phyloP scores from a whole-genome alignment of 2,329 filamentous ascomycete species.

The Pezicula rhizophila region DNA sequence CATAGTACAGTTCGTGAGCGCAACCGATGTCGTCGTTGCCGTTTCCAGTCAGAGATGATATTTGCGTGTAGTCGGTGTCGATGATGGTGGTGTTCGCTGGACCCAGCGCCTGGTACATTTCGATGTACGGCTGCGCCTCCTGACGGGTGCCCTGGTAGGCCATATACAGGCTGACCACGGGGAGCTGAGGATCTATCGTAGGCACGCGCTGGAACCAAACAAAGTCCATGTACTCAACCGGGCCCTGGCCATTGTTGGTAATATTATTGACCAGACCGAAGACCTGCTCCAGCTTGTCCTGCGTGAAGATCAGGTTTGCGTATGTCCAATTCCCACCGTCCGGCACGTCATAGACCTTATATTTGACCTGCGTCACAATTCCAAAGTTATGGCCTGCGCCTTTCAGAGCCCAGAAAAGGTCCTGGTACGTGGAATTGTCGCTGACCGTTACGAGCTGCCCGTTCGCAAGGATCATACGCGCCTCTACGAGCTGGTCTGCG shows the following conservation, averaged over 20 bases:
- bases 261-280: conserved; percentile 24
- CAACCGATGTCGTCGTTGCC: background rate
- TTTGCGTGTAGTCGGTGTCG: background rate
- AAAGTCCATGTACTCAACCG: conserved; percentile 39
- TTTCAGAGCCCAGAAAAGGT: conserved; percentile 38
- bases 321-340: conserved; percentile 5
- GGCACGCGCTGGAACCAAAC: conserved; percentile 37
- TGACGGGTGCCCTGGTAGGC: too few species aligned
- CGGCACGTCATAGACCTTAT: conserved; percentile 18
- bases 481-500: conserved; percentile 37
- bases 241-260: background rate
- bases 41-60: background rate
- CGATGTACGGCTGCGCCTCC: too few species aligned
- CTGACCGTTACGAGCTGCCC: conserved; percentile 41
- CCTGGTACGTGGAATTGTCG: conserved; percentile 31
- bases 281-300: conserved; percentile 21
- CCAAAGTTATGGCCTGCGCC: conserved; percentile 32
- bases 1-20: background rate
- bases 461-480: conserved; percentile 37
- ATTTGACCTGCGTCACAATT: conserved; percentile 33
- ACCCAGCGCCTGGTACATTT: too few species aligned
- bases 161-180: too few species aligned
- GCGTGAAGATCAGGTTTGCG: conserved; percentile 18
- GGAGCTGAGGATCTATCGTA: conserved; percentile 30
- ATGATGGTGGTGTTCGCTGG: too few species aligned